Percentiles rank a stretch among this genome's conserved stretches.
Evolutionary conservation across 148 eudicot species (phyloP).

Genomic region (Nepenthes mirabilis): DNA sequence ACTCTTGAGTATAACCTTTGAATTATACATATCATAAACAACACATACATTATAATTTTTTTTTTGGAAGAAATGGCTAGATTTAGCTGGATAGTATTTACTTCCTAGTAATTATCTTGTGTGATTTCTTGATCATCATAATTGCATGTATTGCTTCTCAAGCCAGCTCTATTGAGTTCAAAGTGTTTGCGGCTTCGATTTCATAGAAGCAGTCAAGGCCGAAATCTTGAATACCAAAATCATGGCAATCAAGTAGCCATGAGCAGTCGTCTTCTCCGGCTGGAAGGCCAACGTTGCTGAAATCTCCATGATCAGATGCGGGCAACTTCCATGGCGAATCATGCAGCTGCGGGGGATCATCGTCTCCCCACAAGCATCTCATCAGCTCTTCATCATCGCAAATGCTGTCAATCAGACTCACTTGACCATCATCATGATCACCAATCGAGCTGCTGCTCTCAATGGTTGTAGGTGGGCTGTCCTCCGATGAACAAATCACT

Average conservation of each 20-base stretch:
- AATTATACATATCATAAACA: no score
- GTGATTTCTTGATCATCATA: no score
- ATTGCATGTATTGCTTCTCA: no score
- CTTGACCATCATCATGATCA: conserved; percentile 6
- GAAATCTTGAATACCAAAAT: conserved; percentile 66
- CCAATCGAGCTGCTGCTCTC: conserved; percentile 25
- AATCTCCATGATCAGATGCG: conserved; percentile 4
- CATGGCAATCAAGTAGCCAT: conserved; percentile 61
- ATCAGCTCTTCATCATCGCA: conserved; percentile 36
- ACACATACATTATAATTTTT: no score
- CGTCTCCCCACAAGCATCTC: conserved; percentile 15
- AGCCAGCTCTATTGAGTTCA: no score
- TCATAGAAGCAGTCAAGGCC: conserved; percentile 41
- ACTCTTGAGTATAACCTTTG: no score
- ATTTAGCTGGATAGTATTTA: no score
- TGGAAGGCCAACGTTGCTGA: conserved; percentile 7
- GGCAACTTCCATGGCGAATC: conserved; percentile 35
- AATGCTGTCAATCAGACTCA: conserved; percentile 13
- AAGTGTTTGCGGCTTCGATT: not conserved
- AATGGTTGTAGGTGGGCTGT: conserved; percentile 10
- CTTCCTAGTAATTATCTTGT: no score
- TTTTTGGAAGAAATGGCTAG: no score
- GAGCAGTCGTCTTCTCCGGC: conserved; percentile 30
- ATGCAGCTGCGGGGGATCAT: conserved; percentile 5
- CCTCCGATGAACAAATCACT: no score